phyloP scores from a whole-genome alignment of 31 red algal genomes.

The Odonthalia washingtoniensis region DNA sequence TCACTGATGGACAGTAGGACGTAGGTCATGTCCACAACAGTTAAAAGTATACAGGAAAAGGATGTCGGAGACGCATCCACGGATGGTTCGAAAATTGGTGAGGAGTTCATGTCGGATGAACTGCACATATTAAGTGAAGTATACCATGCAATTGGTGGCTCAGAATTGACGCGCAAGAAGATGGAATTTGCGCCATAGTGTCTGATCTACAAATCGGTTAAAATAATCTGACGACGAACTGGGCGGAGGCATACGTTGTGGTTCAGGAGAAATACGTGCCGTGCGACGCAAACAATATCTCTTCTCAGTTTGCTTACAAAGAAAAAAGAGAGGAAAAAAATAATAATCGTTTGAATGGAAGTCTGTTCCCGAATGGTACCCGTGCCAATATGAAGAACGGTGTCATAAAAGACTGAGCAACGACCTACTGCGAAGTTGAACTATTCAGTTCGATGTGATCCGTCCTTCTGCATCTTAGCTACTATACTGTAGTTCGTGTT shows the following conservation, averaged over 20 bases:
- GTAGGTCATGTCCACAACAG: neutral
- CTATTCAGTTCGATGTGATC: no score
- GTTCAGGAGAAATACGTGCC: constrained; percentile 14
- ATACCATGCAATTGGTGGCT: neutral
- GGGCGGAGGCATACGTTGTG: constrained; percentile 10
- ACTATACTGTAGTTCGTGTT: no score
- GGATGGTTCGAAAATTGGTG: neutral
- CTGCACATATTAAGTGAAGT: constrained; percentile 16
- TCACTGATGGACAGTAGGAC: neutral
- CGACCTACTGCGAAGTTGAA: no score
- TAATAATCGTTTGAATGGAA: no score
- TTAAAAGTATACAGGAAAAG: neutral
- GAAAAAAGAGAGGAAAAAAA: no score
- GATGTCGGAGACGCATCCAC: neutral
- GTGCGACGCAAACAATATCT: constrained; percentile 4
- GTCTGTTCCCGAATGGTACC: no score
- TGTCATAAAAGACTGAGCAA: no score
- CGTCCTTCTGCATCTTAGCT: no score
- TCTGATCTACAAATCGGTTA: constrained; percentile 23
- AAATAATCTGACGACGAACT: neutral
- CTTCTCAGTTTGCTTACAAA: constrained; percentile 45
- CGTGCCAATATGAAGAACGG: no score
- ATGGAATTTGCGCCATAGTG: constrained; percentile 40
- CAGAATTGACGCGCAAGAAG: constrained; percentile 7
- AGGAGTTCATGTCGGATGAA: constrained; percentile 8